Conservation (phyloP, 202 grass and related monocot species). For the Carex sylvatica region DNA sequence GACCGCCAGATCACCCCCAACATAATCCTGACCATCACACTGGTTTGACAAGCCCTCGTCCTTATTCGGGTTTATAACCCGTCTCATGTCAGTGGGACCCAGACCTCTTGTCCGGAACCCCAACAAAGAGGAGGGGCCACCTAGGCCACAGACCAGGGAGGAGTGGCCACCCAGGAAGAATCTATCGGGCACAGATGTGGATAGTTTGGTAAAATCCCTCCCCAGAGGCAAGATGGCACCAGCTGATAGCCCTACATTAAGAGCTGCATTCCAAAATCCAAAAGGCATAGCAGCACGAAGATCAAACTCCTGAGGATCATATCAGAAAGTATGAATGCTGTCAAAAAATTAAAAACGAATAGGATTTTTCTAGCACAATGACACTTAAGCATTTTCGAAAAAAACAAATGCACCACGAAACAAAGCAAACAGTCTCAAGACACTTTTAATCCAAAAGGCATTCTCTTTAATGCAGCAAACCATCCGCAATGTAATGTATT, state of each 20-base stretch:
- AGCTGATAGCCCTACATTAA: slow-evolving; percentile 68
- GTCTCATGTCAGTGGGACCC: slow-evolving; percentile 66
- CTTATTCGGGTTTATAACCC: slow-evolving; percentile 39
- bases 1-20: slow-evolving; percentile 90
- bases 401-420: not conserved
- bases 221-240: slow-evolving; percentile 54
- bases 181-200: slow-evolving; percentile 64
- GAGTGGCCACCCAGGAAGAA: slow-evolving; percentile 79
- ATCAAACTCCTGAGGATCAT: slow-evolving; percentile 71
- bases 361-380: not conserved
- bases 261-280: slow-evolving; percentile 64
- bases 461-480: not conserved
- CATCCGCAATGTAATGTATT: not conserved
- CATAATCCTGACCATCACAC: slow-evolving; percentile 50
- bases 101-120: slow-evolving; percentile 82
- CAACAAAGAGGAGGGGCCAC: slow-evolving; percentile 58
- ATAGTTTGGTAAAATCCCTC: slow-evolving; percentile 48
- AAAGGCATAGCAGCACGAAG: slow-evolving; percentile 54
- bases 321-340: not conserved
- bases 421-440: not conserved
- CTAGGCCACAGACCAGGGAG: slow-evolving; percentile 56
- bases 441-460: not conserved
- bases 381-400: not conserved
- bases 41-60: slow-evolving; percentile 35
- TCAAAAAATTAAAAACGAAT: not conserved